phyloP scores from a whole-genome alignment of 2,329 filamentous ascomycete genomes.

The Aspergillus felis region DNA sequence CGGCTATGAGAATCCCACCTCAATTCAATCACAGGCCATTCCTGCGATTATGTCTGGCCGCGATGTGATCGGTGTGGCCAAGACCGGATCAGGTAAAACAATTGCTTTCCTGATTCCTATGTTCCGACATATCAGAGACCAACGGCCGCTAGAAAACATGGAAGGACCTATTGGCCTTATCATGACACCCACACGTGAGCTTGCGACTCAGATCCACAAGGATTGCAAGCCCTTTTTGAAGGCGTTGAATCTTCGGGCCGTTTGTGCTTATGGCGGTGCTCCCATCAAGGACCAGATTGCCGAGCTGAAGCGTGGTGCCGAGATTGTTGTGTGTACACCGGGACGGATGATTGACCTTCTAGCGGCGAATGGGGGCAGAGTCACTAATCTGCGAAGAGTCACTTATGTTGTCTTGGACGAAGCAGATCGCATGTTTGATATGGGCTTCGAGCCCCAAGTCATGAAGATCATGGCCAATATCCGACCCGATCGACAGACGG shows the following conservation, averaged over 20 bases:
- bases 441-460: constrained; percentile 98
- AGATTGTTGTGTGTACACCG: constrained; percentile 92
- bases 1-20: constrained; percentile 82
- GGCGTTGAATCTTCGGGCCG: constrained; percentile 75
- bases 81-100: constrained; percentile 97
- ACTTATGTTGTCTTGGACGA: constrained; percentile 96
- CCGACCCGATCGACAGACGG: constrained; percentile 86
- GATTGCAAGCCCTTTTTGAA: constrained; percentile 95
- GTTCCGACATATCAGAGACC: constrained; percentile 97
- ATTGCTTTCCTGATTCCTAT: constrained; percentile 93
- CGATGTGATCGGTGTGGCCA: constrained; percentile 93
- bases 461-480: constrained; percentile 94
- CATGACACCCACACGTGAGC: constrained; percentile 89
- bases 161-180: constrained; percentile 87
- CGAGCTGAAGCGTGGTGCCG: constrained; percentile 88
- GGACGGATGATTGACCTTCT: constrained; percentile 94
- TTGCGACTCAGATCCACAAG: constrained; percentile 88
- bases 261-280: constrained; percentile 90
- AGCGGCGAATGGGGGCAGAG: constrained; percentile 87
- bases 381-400: constrained; percentile 83
- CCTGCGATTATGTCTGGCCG: constrained; percentile 93
- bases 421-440: constrained; percentile 98
- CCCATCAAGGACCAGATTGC: constrained; percentile 98
- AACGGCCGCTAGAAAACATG: constrained; percentile 71
- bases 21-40: constrained; percentile 93